These are phyloP conservation scores for Cryphonectria japonica DNA, from an alignment of 2,329 filamentous ascomycete species.

Conservation along the genomic window DNA sequence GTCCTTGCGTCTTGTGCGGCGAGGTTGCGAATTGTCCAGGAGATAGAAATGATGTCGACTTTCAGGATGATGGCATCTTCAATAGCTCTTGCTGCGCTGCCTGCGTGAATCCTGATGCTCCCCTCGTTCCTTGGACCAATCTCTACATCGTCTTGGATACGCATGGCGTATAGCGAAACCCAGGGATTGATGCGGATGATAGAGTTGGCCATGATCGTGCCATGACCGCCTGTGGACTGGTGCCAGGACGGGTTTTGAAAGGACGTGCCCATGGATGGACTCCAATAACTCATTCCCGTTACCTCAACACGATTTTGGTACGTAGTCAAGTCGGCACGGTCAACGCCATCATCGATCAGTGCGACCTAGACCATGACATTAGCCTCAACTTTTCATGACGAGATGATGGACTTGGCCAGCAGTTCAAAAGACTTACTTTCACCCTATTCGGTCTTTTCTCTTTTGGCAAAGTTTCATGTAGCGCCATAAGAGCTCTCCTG, in stretches of 20 bases:
- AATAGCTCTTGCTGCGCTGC: conserved; percentile 9
- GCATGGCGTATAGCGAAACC: conserved; percentile 14
- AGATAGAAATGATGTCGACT: conserved; percentile 17
- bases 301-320: conserved; percentile 8
- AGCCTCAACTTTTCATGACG: too few relatives aligned
- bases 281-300: conserved; percentile 17
- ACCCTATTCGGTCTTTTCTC: background rate
- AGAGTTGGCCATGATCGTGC: conserved; percentile 13
- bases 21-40: conserved; percentile 11
- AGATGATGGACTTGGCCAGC: too few relatives aligned
- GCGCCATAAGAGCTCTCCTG: conserved; percentile 7
- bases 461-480: background rate
- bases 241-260: conserved; percentile 14
- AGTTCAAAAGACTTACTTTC: background rate
- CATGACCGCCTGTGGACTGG: conserved; percentile 14
- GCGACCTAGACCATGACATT: background rate
- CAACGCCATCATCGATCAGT: conserved; percentile 14
- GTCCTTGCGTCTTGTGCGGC: background rate
- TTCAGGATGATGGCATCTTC: conserved; percentile 11
- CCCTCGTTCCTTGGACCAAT: background rate
- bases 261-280: background rate
- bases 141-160: conserved; percentile 12
- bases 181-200: conserved; percentile 13
- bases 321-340: background rate
- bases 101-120: background rate